These are phyloP conservation scores for Aplosporella prunicola DNA, from an alignment of 2,329 filamentous ascomycete species.

Conservation along the genomic window DNA sequence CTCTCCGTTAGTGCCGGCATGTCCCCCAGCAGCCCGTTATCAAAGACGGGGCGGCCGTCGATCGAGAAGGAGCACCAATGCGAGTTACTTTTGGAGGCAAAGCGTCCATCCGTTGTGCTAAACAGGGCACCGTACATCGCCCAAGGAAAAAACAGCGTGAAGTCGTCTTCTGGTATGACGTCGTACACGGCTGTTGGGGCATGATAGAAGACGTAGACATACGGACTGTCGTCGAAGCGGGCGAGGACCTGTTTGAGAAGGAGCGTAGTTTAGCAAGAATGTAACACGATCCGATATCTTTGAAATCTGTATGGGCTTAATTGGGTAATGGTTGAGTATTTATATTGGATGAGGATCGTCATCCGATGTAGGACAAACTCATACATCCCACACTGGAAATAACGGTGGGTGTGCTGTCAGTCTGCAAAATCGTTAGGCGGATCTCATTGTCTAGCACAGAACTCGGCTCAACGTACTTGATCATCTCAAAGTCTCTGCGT, in stretches of 20 bases:
- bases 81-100: conserved; percentile 21
- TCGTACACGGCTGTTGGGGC: conserved; percentile 25
- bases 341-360: no score
- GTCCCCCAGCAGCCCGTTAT: conserved; percentile 16
- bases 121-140: conserved; percentile 29
- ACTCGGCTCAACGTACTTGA: conserved; percentile 57
- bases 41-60: background rate
- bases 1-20: conserved; percentile 2
- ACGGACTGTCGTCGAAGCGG: conserved; percentile 28
- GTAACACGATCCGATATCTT: background rate
- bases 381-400: conserved; percentile 34
- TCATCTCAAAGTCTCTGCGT: conserved; percentile 68
- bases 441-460: background rate
- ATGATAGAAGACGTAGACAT: conserved; percentile 30
- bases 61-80: conserved; percentile 16
- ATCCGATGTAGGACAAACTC: conserved; percentile 14
- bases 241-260: conserved; percentile 22
- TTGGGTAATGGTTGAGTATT: background rate
- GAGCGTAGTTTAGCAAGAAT: conserved; percentile 19
- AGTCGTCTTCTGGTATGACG: conserved; percentile 30
- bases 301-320: background rate
- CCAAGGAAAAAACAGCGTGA: conserved; percentile 30
- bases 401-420: conserved; percentile 28
- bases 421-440: conserved; percentile 15
- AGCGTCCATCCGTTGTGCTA: conserved; percentile 29